Conservation (phyloP, 805 yeast species). For the Teunomyces stri region DNA sequence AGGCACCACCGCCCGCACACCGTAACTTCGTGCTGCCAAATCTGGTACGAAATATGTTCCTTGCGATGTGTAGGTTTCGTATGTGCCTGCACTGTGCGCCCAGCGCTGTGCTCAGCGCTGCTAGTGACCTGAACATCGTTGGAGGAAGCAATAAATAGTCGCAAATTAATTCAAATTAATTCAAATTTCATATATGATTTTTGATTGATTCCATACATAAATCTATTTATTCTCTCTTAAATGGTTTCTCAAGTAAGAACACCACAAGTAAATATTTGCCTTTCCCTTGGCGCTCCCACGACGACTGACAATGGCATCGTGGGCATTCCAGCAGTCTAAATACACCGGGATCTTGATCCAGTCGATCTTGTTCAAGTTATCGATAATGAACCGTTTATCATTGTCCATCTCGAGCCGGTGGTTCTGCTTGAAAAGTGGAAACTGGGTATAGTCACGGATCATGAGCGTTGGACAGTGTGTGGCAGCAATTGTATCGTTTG, state of each 20-base stretch:
- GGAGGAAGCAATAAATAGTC: too few species aligned
- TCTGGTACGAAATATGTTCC: background rate
- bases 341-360: slow-evolving; percentile 81
- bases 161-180: too few species aligned
- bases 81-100: background rate
- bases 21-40: background rate
- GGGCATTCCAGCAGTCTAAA: slow-evolving; percentile 74
- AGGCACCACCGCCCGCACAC: background rate
- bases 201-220: too few species aligned
- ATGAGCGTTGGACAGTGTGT: slow-evolving; percentile 16
- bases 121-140: too few species aligned
- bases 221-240: slow-evolving; percentile 10
- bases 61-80: background rate
- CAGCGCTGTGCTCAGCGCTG: too few species aligned
- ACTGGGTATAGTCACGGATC: slow-evolving; percentile 14
- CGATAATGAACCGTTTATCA: slow-evolving; percentile 41
- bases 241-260: slow-evolving; percentile 34
- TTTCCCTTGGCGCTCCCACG: slow-evolving; percentile 59
- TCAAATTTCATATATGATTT: background rate
- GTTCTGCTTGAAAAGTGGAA: slow-evolving; percentile 29
- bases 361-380: slow-evolving; percentile 56
- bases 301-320: slow-evolving; percentile 82
- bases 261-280: slow-evolving; percentile 52
- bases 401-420: slow-evolving; percentile 32
- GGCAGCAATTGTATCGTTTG: slow-evolving; percentile 22